These are phyloP conservation scores for Symbiodinium pilosum DNA, from an alignment of 73 alveolate genomes.

Conservation along the genomic window DNA sequence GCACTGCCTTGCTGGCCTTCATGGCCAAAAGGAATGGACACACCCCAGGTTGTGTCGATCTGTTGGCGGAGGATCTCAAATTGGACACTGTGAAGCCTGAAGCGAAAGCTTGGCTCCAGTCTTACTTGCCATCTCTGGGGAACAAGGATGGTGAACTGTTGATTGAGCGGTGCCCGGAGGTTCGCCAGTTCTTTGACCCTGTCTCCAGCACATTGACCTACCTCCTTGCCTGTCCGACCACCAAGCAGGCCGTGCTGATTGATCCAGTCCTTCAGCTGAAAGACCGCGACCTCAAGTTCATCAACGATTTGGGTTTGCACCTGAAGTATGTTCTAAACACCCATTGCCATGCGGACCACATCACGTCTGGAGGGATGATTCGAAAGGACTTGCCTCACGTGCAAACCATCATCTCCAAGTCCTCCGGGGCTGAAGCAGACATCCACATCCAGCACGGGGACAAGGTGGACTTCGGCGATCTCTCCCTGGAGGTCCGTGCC, in stretches of 20 bases:
- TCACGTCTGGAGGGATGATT: conserved; percentile 19
- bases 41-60: background rate
- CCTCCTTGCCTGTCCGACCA: background rate
- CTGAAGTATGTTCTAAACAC: conserved; percentile 73
- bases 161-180: conserved; percentile 28
- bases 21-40: conserved; percentile 17
- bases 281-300: conserved; percentile 32
- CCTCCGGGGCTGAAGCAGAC: conserved; percentile 54
- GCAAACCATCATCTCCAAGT: conserved; percentile 26
- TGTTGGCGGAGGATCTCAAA: background rate
- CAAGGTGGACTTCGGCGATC: conserved; percentile 17
- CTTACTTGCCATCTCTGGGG: conserved; percentile 6
- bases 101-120: conserved; percentile 45
- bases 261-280: conserved; percentile 69
- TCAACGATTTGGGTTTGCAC: conserved; percentile 8
- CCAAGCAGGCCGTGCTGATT: conserved; percentile 50
- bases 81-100: conserved; percentile 68
- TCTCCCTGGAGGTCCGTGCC: conserved; percentile 48
- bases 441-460: conserved; percentile 55
- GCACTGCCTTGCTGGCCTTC: conserved; percentile 23
- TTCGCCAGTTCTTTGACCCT: background rate
- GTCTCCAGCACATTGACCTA: background rate
- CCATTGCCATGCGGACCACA: conserved; percentile 67
- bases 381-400: conserved; percentile 19
- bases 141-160: background rate